Percentiles rank a stretch among this genome's conserved stretches.
Conservation (phyloP, 805 yeast genomes). For the Metschnikowia koreensis region DNA sequence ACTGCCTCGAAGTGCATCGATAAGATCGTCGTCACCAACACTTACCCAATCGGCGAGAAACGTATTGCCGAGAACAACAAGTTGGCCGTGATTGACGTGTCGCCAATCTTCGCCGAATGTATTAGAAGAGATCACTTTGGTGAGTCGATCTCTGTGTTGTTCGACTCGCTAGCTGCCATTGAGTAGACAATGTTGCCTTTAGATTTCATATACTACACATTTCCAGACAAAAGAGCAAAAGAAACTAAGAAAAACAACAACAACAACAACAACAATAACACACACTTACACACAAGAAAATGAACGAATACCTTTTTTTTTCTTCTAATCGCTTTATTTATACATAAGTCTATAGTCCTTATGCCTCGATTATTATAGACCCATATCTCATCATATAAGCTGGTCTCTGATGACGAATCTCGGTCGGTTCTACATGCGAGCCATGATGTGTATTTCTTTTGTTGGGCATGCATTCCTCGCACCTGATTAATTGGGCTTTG, state of each 20-base stretch:
- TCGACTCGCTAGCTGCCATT: slow-evolving; percentile 75
- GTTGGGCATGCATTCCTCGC: no score
- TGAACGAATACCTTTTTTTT: no score
- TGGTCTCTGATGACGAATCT: background rate
- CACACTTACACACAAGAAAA: no score
- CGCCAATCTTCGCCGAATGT: slow-evolving; percentile 96
- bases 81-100: slow-evolving; percentile 84
- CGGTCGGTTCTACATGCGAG: no score
- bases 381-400: background rate
- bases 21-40: slow-evolving; percentile 91
- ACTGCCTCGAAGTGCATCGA: slow-evolving; percentile 80
- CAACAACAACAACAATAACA: no score
- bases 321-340: background rate
- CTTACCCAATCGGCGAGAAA: slow-evolving; percentile 81
- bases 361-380: background rate
- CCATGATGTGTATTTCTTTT: no score
- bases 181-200: slow-evolving; percentile 22
- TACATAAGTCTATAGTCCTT: background rate
- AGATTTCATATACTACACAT: background rate
- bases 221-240: background rate
- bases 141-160: slow-evolving; percentile 89
- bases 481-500: no score
- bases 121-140: slow-evolving; percentile 98
- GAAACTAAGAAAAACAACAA: background rate
- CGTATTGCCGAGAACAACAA: slow-evolving; percentile 56